phyloP scores from a whole-genome alignment of 2,329 filamentous ascomycete species.

The Hirsutella thompsonii region DNA sequence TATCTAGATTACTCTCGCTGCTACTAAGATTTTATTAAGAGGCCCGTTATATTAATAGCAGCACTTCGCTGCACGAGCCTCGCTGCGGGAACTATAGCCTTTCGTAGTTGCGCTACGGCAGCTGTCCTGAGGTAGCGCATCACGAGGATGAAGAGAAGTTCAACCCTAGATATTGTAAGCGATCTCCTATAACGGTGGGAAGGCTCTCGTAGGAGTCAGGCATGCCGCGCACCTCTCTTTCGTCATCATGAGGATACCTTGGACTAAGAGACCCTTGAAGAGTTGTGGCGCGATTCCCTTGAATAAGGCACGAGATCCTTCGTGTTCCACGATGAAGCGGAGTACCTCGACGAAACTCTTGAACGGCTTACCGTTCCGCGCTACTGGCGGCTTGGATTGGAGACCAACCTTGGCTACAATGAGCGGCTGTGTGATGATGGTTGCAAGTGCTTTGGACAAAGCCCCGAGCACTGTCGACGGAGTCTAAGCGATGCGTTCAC shows the following conservation, averaged over 20 bases:
- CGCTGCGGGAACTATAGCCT: constrained; percentile 50
- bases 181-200: too few species aligned
- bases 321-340: constrained; percentile 81
- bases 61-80: constrained; percentile 17
- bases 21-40: constrained; percentile 10
- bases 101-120: constrained; percentile 55
- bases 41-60: constrained; percentile 30
- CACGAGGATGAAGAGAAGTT: constrained; percentile 75
- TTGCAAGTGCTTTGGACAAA: constrained; percentile 84
- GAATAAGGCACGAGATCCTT: constrained; percentile 75
- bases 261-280: constrained; percentile 81
- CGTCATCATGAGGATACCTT: constrained; percentile 97
- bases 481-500: neutral
- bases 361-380: constrained; percentile 79
- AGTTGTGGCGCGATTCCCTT: constrained; percentile 96
- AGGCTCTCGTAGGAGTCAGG: too few species aligned
- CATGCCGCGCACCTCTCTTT: constrained; percentile 87
- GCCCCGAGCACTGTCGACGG: constrained; percentile 63
- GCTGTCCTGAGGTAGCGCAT: constrained; percentile 69
- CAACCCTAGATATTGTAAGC: constrained; percentile 45
- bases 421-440: constrained; percentile 81
- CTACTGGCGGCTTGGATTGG: constrained; percentile 81
- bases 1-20: neutral
- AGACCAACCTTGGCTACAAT: constrained; percentile 97
- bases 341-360: constrained; percentile 91